Conservation (phyloP, 306 rosid species). For the Fragaria ananassa region DNA sequence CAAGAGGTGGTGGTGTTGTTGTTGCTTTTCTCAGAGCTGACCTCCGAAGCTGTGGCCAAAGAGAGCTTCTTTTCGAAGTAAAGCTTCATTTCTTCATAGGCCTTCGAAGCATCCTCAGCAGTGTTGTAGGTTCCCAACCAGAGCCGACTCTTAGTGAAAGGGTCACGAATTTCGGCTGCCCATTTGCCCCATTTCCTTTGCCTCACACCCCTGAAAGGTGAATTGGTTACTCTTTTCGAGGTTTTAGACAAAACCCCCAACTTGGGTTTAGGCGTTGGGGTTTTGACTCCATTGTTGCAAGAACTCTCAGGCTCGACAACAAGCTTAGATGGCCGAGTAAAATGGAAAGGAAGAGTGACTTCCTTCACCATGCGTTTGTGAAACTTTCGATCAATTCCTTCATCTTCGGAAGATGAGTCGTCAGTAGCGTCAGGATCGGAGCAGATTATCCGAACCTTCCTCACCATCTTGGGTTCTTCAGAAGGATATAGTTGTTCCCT, state of each 20-base stretch:
- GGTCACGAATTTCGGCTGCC: conserved; percentile 96
- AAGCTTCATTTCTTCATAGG: conserved; percentile 54
- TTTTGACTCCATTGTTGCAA: conserved; percentile 27
- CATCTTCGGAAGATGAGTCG: conserved; percentile 64
- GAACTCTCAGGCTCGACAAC: conserved; percentile 35
- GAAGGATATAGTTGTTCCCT: neutral
- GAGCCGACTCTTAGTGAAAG: conserved; percentile 40
- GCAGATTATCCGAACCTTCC: conserved; percentile 55
- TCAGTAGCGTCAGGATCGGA: conserved; percentile 76
- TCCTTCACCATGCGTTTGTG: conserved; percentile 29
- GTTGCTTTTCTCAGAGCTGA: conserved; percentile 20
- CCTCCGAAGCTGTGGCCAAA: conserved; percentile 20
- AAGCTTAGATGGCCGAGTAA: neutral
- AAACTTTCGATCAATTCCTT: conserved; percentile 18
- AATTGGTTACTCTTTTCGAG: conserved; percentile 24
- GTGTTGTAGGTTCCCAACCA: conserved; percentile 87
- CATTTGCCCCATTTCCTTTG: conserved; percentile 84
- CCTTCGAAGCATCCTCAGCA: conserved; percentile 67
- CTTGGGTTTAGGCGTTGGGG: conserved; percentile 20
- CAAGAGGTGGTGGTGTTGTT: conserved; percentile 15
- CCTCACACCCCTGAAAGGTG: conserved; percentile 66
- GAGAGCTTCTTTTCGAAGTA: conserved; percentile 34
- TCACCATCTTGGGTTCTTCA: conserved; percentile 24
- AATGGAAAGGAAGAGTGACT: conserved; percentile 34
- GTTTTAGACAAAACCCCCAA: conserved; percentile 30